These are phyloP conservation scores for Fraxinus dipetala DNA, from an alignment of 305 asterid genomes.

Conservation along the genomic window DNA sequence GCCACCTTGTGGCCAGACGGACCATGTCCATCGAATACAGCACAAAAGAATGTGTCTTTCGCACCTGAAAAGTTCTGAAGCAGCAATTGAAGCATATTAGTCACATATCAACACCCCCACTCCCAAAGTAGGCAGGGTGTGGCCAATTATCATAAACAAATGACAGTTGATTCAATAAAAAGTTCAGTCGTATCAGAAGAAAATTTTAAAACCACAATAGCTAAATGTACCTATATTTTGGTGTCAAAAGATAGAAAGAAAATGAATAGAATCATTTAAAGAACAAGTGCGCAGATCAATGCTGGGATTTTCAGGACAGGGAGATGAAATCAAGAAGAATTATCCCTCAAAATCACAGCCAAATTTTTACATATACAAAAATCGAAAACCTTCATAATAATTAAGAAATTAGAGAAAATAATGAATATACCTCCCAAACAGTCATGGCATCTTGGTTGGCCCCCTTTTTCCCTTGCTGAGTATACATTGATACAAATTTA, in stretches of 20 bases:
- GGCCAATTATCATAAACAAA: not conserved
- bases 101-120: not conserved
- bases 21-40: conserved; percentile 90
- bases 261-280: not conserved
- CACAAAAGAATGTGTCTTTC: conserved; percentile 65
- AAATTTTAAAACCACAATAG: not conserved
- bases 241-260: not conserved
- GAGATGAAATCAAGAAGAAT: not conserved
- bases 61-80: conserved; percentile 72
- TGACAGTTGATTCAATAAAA: not conserved
- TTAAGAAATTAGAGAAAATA: not conserved
- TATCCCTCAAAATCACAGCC: not conserved
- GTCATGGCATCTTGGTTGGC: conserved; percentile 94
- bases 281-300: not conserved
- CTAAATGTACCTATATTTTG: not conserved
- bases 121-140: not conserved
- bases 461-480: conserved; percentile 76
- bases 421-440: conserved; percentile 75
- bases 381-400: not conserved
- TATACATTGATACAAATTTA: conserved; percentile 58
- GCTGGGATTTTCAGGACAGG: not conserved
- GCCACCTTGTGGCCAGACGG: conserved; percentile 91
- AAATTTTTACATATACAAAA: not conserved
- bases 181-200: not conserved
- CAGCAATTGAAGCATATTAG: not conserved